Evolutionary conservation across 2,329 filamentous ascomycete genomes (phyloP).

Genomic region (Fusarium paranaense): DNA sequence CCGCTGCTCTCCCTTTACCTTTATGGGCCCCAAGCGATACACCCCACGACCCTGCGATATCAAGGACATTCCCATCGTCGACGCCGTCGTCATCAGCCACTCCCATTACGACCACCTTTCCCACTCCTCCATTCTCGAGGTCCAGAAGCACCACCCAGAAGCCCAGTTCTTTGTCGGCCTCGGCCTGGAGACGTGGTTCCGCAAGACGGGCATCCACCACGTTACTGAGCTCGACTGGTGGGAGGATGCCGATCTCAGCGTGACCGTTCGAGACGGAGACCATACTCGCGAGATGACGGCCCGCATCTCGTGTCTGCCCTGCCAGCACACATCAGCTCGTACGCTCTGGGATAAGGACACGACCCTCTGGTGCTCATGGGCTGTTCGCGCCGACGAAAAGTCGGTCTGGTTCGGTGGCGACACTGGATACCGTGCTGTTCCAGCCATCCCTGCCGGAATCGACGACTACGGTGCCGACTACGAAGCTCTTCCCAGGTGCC

Average conservation of each 20-base stretch:
- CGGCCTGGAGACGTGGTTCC: constrained; percentile 87
- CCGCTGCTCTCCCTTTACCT: constrained; percentile 81
- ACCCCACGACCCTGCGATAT: constrained; percentile 82
- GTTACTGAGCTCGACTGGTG: constrained; percentile 97
- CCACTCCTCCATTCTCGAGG: constrained; percentile 77
- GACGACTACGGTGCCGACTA: constrained; percentile 81
- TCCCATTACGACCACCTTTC: constrained; percentile 95
- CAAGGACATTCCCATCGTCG: constrained; percentile 80
- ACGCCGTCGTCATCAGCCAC: constrained; percentile 86
- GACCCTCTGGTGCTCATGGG: constrained; percentile 93
- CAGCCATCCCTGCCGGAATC: constrained; percentile 65
- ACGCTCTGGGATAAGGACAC: constrained; percentile 75
- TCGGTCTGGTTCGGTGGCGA: constrained; percentile 93
- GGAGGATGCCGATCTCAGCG: constrained; percentile 81
- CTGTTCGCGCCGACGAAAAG: constrained; percentile 76
- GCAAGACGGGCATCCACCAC: constrained; percentile 74
- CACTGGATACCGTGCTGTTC: constrained; percentile 88
- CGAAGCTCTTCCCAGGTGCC: constrained; percentile 76
- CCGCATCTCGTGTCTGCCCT: constrained; percentile 81
- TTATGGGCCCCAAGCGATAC: constrained; percentile 79
- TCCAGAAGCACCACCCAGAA: constrained; percentile 77
- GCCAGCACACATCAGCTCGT: constrained; percentile 83
- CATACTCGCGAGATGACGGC: constrained; percentile 68
- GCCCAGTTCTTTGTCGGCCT: constrained; percentile 91
- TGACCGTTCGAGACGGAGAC: constrained; percentile 55